These are phyloP conservation scores for Candida chilensis DNA, from an alignment of 805 yeast species.

Conservation along the genomic window DNA sequence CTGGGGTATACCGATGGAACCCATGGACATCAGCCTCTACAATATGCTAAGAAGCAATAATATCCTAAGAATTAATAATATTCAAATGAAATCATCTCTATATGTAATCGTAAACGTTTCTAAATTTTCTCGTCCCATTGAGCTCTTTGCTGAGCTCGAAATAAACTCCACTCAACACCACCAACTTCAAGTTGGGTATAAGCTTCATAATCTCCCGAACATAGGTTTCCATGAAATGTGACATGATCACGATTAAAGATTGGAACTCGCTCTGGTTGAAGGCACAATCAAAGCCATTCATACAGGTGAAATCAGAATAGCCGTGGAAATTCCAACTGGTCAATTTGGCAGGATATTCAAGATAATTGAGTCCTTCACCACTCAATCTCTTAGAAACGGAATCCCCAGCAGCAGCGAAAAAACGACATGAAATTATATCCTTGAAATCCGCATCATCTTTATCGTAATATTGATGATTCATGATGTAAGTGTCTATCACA, in stretches of 20 bases:
- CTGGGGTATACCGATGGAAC: no score
- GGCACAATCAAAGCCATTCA: conserved; percentile 24
- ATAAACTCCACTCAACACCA: conserved; percentile 30
- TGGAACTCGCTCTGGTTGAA: conserved; percentile 34
- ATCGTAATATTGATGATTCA: conserved; percentile 56
- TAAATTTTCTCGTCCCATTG: conserved; percentile 5
- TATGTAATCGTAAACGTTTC: conserved; percentile 16
- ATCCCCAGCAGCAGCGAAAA: conserved; percentile 45
- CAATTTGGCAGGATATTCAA: conserved; percentile 18
- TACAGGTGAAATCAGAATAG: conserved; percentile 28
- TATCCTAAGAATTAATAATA: no score
- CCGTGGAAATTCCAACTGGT: conserved; percentile 42
- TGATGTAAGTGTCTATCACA: conserved; percentile 47
- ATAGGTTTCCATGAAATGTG: conserved; percentile 38
- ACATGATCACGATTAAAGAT: conserved; percentile 26
- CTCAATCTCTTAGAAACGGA: conserved; percentile 24
- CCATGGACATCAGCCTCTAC: no score
- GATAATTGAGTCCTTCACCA: conserved; percentile 5
- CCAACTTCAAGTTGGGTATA: conserved; percentile 21
- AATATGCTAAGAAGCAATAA: no score
- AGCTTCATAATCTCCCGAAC: conserved; percentile 18
- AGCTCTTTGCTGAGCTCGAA: conserved; percentile 14
- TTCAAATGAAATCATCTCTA: no score
- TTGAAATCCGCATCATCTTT: conserved; percentile 32
- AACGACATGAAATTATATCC: conserved; percentile 52